Percentiles rank a stretch among this genome's conserved stretches.
Evolutionary conservation across 177 flowering plant genomes (phyloP).

Genomic region (Vitis hybrid): DNA sequence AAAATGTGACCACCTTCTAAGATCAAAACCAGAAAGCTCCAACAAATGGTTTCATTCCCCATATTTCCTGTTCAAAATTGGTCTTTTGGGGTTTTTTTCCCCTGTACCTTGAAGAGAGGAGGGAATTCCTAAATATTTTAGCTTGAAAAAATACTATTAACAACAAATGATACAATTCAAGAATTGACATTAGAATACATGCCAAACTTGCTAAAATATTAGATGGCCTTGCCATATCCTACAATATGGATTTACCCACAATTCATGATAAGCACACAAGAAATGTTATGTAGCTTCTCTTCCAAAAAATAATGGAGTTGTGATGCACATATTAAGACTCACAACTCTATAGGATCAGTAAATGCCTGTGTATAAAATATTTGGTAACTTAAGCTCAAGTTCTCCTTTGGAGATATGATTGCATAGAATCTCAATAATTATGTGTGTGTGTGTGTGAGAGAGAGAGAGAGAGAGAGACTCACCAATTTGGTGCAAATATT

Average conservation of each 20-base stretch:
- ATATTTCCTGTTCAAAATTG: too few species aligned
- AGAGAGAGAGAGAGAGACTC: constrained; percentile 29
- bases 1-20: too few species aligned
- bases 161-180: too few species aligned
- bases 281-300: neutral
- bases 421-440: neutral
- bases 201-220: too few species aligned
- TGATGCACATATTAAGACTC: neutral
- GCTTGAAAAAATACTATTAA: too few species aligned
- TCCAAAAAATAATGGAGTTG: neutral
- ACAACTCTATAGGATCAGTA: neutral
- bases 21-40: too few species aligned
- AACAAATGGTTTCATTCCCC: too few species aligned
- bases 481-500: constrained; percentile 71
- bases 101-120: too few species aligned
- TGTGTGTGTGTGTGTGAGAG: neutral
- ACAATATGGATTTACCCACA: neutral
- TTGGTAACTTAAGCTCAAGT: neutral
- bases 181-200: too few species aligned
- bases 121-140: neutral
- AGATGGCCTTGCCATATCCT: too few species aligned
- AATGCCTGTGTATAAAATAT: neutral
- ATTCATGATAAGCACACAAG: neutral
- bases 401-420: neutral
- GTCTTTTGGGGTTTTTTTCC: too few species aligned